A percentile compares a stretch with the other conserved stretches of the same genome.
These are phyloP conservation scores for Coemansia erecta DNA, from an alignment of 192 early-diverging fungal species.

Conservation along the genomic window DNA sequence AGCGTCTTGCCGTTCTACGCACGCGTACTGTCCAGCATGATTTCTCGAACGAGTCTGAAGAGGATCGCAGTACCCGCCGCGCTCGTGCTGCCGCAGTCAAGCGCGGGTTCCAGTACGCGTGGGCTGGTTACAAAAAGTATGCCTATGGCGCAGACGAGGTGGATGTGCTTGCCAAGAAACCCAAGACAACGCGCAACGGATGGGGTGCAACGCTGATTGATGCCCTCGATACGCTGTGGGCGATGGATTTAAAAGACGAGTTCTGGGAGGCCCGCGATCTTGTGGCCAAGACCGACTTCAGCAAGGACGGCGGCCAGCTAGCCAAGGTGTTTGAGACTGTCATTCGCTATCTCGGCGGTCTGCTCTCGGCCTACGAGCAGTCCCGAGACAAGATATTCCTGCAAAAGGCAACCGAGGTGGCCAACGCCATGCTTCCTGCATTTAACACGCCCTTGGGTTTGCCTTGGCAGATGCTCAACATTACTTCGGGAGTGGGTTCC, in stretches of 20 bases:
- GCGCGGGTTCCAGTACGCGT: constrained; percentile 63
- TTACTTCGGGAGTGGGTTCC: constrained; percentile 56
- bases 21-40: constrained; percentile 32
- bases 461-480: constrained; percentile 71
- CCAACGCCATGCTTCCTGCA: constrained; percentile 68
- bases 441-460: constrained; percentile 71
- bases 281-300: constrained; percentile 63
- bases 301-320: constrained; percentile 61
- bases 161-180: constrained; percentile 27
- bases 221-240: constrained; percentile 77
- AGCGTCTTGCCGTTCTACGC: constrained; percentile 16
- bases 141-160: constrained; percentile 81
- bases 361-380: constrained; percentile 80
- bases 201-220: constrained; percentile 88
- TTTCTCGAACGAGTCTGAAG: constrained; percentile 26
- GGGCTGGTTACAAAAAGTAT: constrained; percentile 73
- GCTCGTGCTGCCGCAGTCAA: constrained; percentile 55
- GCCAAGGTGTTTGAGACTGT: constrained; percentile 85
- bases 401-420: constrained; percentile 73
- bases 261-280: constrained; percentile 68
- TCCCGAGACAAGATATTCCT: constrained; percentile 64
- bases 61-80: constrained; percentile 20
- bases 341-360: constrained; percentile 83
- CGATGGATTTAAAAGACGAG: constrained; percentile 79
- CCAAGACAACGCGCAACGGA: constrained; percentile 56